A percentile compares a stretch with the other conserved stretches of the same genome.
Evolutionary conservation across 176 grass and related monocot genomes (phyloP).

Genomic region (Eremochloa ophiuroides): DNA sequence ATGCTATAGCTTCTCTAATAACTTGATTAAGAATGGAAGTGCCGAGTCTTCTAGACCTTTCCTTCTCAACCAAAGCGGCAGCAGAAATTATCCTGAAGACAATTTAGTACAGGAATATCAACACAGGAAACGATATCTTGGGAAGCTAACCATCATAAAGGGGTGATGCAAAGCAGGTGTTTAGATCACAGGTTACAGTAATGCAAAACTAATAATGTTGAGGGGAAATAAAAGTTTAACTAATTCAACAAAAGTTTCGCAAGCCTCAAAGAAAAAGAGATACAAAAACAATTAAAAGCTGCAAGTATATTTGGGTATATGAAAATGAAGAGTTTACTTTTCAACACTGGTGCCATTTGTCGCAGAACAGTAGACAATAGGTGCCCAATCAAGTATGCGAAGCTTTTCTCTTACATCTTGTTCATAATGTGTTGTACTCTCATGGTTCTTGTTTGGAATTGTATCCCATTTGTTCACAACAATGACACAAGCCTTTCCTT

Average conservation of each 20-base stretch:
- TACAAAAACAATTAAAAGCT: slow-evolving; percentile 2
- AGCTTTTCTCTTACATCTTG: slow-evolving; percentile 95
- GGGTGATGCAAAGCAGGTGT: background rate
- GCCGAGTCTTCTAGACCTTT: slow-evolving; percentile 85
- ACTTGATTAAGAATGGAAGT: slow-evolving; percentile 97
- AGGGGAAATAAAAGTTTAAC: background rate
- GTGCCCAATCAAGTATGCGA: slow-evolving; percentile 82
- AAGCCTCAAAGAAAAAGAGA: background rate
- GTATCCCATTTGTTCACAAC: slow-evolving; percentile 99
- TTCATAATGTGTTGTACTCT: slow-evolving; percentile 83
- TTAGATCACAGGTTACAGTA: background rate
- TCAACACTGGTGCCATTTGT: slow-evolving; percentile 70
- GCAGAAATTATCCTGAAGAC: slow-evolving; percentile 70
- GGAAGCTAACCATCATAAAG: background rate
- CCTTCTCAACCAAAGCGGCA: slow-evolving; percentile 83
- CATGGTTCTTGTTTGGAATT: slow-evolving; percentile 95
- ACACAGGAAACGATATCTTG: background rate
- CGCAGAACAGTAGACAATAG: slow-evolving; percentile 87
- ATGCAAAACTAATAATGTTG: background rate
- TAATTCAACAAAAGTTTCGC: background rate
- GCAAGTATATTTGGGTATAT: background rate
- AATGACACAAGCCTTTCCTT: slow-evolving; percentile 93
- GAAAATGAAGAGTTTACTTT: slow-evolving; percentile 55
- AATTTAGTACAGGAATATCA: background rate
- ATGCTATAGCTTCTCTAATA: slow-evolving; percentile 82